phyloP scores from a whole-genome alignment of 768 basidiomycete genomes.

The Exidia glandulosa region DNA sequence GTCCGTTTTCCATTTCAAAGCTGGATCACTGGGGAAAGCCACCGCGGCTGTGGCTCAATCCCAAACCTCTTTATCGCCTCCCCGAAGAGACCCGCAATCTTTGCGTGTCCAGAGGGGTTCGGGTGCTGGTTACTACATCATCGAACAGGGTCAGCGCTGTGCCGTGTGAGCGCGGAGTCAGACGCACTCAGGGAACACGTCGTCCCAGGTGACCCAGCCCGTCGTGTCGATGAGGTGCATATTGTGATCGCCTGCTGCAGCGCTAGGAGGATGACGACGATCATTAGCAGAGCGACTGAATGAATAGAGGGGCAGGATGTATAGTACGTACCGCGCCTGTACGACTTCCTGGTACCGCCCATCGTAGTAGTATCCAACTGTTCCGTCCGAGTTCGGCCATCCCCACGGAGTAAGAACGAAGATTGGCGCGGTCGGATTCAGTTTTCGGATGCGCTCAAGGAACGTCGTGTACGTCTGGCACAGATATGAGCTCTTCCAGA shows the following conservation, averaged over 20 bases:
- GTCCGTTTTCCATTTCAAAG: too few species aligned
- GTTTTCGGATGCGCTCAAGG: constrained; percentile 30
- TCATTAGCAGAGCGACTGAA: background rate
- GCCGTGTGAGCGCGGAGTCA: background rate
- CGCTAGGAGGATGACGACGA: constrained; percentile 18
- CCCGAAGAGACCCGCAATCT: constrained; percentile 36
- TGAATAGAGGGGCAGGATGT: too few species aligned
- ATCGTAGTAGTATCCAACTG: constrained; percentile 33
- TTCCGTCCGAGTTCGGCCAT: constrained; percentile 42
- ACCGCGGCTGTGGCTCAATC: constrained; percentile 8
- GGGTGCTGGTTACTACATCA: constrained; percentile 36
- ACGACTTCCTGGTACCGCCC: constrained; percentile 39
- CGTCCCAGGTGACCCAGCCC: constrained; percentile 40
- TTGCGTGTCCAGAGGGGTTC: constrained; percentile 33
- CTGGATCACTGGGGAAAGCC: background rate
- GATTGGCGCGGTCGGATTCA: constrained; percentile 35
- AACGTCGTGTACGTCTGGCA: constrained; percentile 37
- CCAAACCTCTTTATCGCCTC: constrained; percentile 39
- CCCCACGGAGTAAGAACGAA: constrained; percentile 51
- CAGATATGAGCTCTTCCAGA: background rate
- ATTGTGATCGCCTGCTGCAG: constrained; percentile 32
- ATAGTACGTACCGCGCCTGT: constrained; percentile 20
- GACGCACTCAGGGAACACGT: constrained; percentile 18
- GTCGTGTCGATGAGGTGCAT: constrained; percentile 45
- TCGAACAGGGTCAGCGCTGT: background rate